Conservation (phyloP, 2,329 filamentous ascomycete genomes). For the Pseudogymnoascus sp. region DNA sequence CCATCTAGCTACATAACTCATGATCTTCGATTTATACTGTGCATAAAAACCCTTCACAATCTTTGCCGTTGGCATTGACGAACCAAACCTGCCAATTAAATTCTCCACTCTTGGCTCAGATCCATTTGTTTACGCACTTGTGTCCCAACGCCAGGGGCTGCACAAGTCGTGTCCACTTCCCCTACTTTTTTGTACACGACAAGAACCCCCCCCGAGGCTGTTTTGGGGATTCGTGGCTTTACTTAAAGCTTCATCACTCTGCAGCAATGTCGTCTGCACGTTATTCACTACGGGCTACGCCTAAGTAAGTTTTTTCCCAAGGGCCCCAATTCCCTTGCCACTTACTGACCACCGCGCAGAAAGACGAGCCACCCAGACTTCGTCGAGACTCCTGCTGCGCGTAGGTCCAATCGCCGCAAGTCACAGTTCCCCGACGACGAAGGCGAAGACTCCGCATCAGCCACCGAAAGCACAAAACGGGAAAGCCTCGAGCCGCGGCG, state of each 20-base stretch:
- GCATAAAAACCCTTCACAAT: not conserved
- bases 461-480: conserved; percentile 24
- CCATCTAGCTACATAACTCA: not conserved
- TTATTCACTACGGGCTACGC: not conserved
- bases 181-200: conserved; percentile 9
- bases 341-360: conserved; percentile 29
- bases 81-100: conserved; percentile 1
- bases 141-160: not conserved
- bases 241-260: conserved; percentile 9
- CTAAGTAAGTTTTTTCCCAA: not conserved
- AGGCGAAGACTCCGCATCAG: conserved; percentile 28
- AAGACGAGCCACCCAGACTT: conserved; percentile 44
- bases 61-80: not conserved
- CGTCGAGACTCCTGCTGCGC: conserved; percentile 43
- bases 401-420: conserved; percentile 36
- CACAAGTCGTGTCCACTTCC: conserved; percentile 9
- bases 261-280: conserved; percentile 4
- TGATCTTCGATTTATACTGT: not conserved
- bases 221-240: conserved; percentile 6
- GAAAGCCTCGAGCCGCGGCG: conserved; percentile 21
- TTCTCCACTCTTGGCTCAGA: not conserved
- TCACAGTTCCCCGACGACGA: conserved; percentile 27
- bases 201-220: not conserved
- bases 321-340: conserved; percentile 11
- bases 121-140: conserved; percentile 6